phyloP scores from a whole-genome alignment of 805 yeast genomes.

The Ogataea zsoltii region DNA sequence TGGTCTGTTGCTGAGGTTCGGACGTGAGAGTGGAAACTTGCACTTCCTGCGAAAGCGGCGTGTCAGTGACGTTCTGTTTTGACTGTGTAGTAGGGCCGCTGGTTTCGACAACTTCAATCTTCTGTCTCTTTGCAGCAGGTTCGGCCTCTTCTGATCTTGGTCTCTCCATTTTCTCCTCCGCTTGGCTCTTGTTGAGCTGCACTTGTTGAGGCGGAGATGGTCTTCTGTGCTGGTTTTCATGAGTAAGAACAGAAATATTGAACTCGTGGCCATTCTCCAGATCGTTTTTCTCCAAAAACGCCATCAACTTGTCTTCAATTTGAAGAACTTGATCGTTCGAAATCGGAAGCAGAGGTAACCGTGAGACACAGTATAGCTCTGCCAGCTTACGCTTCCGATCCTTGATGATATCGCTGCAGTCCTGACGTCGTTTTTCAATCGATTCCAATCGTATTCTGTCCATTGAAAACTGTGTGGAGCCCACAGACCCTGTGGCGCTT shows the following conservation, averaged over 20 bases:
- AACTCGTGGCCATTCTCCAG: slow-evolving; percentile 47
- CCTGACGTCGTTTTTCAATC: slow-evolving; percentile 44
- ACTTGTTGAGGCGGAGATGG: slow-evolving; percentile 30
- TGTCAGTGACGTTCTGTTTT: slow-evolving; percentile 1
- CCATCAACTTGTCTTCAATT: slow-evolving; percentile 41
- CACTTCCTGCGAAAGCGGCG: not conserved
- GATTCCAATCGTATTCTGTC: slow-evolving; percentile 47
- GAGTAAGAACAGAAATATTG: slow-evolving; percentile 35
- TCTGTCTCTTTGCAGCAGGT: slow-evolving; percentile 16
- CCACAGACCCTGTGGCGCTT: not conserved
- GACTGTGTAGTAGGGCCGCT: not conserved
- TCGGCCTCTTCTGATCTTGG: slow-evolving; percentile 10
- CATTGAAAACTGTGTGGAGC: slow-evolving; percentile 28
- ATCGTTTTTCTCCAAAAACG: slow-evolving; percentile 54
- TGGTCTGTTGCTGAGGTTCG: not conserved
- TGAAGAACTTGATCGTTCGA: slow-evolving; percentile 39
- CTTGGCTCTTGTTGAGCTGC: not conserved
- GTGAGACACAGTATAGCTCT: slow-evolving; percentile 60
- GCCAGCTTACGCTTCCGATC: slow-evolving; percentile 58
- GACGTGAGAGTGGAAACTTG: not conserved
- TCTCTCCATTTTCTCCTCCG: slow-evolving; percentile 7
- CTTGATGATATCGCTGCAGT: slow-evolving; percentile 45
- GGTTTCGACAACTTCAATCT: slow-evolving; percentile 6
- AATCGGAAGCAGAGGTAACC: slow-evolving; percentile 48
- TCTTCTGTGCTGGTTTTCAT: slow-evolving; percentile 34